These are phyloP conservation scores for Piedraia hortae DNA, from an alignment of 2,329 filamentous ascomycete species.

Conservation along the genomic window DNA sequence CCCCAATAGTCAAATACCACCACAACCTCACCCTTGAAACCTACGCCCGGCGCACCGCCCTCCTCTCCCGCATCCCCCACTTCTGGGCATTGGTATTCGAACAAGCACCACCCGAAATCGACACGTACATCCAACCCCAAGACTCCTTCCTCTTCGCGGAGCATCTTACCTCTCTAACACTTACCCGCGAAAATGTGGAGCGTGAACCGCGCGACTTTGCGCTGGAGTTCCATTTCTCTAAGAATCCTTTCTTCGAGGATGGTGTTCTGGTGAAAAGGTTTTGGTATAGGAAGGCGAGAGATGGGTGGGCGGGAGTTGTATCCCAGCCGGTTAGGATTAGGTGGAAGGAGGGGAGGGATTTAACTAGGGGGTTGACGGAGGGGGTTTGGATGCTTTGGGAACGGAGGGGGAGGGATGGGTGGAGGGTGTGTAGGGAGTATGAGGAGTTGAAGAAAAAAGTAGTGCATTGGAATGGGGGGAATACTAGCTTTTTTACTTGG, in stretches of 20 bases:
- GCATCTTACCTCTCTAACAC: constrained; percentile 37
- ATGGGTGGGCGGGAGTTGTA: constrained; percentile 49
- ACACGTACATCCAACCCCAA: constrained; percentile 60
- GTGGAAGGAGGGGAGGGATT: constrained; percentile 54
- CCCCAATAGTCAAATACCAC: no score
- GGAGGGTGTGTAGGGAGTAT: constrained; percentile 25
- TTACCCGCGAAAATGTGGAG: constrained; percentile 57
- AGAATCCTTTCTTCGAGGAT: constrained; percentile 64
- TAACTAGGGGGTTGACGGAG: constrained; percentile 54
- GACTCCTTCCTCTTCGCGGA: constrained; percentile 49
- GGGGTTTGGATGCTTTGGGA: constrained; percentile 43
- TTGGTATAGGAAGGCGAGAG: constrained; percentile 45
- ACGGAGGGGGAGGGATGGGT: constrained; percentile 26
- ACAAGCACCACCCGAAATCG: constrained; percentile 59
- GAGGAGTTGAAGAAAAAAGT: constrained; percentile 26
- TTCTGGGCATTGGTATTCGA: constrained; percentile 94
- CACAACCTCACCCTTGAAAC: constrained; percentile 38
- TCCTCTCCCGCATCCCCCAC: constrained; percentile 46
- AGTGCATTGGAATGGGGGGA: constrained; percentile 15
- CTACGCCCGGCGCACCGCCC: constrained; percentile 45
- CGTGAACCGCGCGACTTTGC: constrained; percentile 57
- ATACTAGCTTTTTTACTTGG: constrained; percentile 70
- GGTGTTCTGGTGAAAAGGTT: constrained; percentile 69
- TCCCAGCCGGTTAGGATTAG: constrained; percentile 69
- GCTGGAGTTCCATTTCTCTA: constrained; percentile 46